These are phyloP conservation scores for Fusarium abutilonis DNA, from an alignment of 2,329 filamentous ascomycete genomes.

Conservation along the genomic window DNA sequence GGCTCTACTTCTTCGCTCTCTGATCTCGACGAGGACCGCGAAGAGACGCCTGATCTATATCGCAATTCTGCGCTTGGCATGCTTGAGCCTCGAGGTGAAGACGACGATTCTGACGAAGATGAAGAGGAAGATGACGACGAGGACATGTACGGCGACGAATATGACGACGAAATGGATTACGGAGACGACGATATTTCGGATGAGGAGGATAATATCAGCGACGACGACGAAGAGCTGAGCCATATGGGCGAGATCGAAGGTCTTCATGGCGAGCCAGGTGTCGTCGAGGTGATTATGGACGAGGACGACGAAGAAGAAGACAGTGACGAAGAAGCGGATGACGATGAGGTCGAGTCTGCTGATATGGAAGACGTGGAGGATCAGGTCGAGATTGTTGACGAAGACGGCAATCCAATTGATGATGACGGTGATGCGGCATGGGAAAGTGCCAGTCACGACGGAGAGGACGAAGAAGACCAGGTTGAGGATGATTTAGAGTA, in stretches of 20 bases:
- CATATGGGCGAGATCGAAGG: conserved; percentile 89
- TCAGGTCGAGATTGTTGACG: conserved; percentile 68
- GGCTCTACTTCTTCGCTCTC: conserved; percentile 88
- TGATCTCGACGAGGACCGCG: conserved; percentile 84
- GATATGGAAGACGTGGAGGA: conserved; percentile 65
- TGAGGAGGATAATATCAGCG: conserved; percentile 87
- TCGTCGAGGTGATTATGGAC: conserved; percentile 83
- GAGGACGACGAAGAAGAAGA: conserved; percentile 73
- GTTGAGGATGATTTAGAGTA: conserved; percentile 65
- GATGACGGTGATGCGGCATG: conserved; percentile 69
- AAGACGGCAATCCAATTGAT: conserved; percentile 67
- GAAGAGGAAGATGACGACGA: conserved; percentile 81
- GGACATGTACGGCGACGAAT: conserved; percentile 92
- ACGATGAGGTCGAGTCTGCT: conserved; percentile 55
- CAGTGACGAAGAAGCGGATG: conserved; percentile 65
- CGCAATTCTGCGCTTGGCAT: conserved; percentile 95
- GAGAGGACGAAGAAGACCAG: conserved; percentile 64
- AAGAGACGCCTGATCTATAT: conserved; percentile 97
- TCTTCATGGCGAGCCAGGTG: conserved; percentile 68
- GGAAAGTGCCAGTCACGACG: conserved; percentile 66
- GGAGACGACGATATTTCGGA: conserved; percentile 82
- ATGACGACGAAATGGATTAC: conserved; percentile 94
- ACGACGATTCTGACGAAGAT: conserved; percentile 82
- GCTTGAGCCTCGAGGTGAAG: conserved; percentile 84
- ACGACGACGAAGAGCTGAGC: conserved; percentile 84